Conservation (phyloP, 257 asterid genomes). For the Orobanche coerulescens region DNA sequence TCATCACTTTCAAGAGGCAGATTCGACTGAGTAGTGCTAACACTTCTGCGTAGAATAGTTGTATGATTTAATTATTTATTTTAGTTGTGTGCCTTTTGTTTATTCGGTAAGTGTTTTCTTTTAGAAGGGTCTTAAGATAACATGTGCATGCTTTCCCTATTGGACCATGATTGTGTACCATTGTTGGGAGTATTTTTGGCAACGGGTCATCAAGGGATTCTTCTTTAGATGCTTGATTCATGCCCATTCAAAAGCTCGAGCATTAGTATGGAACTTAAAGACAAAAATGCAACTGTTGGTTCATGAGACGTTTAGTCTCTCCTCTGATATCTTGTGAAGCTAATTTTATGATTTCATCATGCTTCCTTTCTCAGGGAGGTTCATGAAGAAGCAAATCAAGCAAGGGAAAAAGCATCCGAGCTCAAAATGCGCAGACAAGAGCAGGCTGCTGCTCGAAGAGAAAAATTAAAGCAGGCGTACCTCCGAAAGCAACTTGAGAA, state of each 20-base stretch:
- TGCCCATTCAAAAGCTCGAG: conserved; percentile 13
- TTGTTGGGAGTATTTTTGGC: neutral
- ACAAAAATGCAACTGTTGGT: neutral
- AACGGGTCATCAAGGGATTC: neutral
- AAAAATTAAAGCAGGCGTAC: conserved; percentile 88
- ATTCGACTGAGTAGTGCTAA: conserved; percentile 2
- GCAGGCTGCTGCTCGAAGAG: conserved; percentile 72
- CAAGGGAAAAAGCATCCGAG: conserved; percentile 82
- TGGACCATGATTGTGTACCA: neutral
- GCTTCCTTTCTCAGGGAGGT: conserved; percentile 64
- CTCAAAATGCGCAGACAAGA: conserved; percentile 79
- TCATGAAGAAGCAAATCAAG: conserved; percentile 88
- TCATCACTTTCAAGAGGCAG: neutral
- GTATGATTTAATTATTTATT: conserved; percentile 13
- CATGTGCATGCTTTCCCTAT: conserved; percentile 1
- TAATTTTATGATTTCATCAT: neutral
- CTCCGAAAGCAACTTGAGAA: conserved; percentile 79
- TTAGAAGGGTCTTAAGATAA: conserved; percentile 11
- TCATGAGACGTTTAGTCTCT: neutral
- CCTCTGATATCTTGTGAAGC: neutral
- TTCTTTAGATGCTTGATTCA: neutral
- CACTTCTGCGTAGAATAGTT: neutral
- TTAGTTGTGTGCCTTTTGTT: neutral
- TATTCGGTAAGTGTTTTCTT: neutral
- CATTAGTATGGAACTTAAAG: neutral